Evolutionary conservation across 2,329 filamentous ascomycete species (phyloP).

Genomic region (Exserohilum turcica): DNA sequence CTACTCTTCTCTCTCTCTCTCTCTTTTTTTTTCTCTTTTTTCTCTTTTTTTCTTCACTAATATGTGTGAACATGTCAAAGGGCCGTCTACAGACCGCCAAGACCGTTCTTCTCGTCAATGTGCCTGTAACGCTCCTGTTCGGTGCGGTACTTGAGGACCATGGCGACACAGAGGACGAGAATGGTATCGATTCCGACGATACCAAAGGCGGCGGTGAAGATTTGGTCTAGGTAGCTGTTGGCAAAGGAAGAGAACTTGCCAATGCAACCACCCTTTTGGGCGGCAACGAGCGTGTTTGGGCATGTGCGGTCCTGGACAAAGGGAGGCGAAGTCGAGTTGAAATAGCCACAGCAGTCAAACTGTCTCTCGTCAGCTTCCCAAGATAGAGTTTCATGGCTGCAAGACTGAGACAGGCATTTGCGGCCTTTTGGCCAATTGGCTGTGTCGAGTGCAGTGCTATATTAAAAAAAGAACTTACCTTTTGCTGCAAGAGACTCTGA

Average conservation of each 20-base stretch:
- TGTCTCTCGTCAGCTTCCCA: slow-evolving; percentile 45
- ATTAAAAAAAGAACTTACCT: slow-evolving; percentile 55
- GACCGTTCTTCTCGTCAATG: slow-evolving; percentile 75
- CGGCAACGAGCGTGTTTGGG: slow-evolving; percentile 71
- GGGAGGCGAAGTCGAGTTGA: slow-evolving; percentile 71
- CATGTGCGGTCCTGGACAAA: slow-evolving; percentile 73
- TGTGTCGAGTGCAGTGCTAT: background rate
- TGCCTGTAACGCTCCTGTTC: slow-evolving; percentile 78
- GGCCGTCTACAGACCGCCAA: slow-evolving; percentile 31
- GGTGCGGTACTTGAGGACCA: slow-evolving; percentile 79
- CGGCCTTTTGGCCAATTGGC: too few relatives aligned
- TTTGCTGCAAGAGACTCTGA: slow-evolving; percentile 72
- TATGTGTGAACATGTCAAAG: background rate
- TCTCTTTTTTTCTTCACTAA: background rate
- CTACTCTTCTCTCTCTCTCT: slow-evolving; percentile 16
- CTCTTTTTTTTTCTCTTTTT: slow-evolving; percentile 2
- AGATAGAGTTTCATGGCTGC: slow-evolving; percentile 8
- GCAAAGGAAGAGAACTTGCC: slow-evolving; percentile 69
- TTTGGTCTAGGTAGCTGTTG: slow-evolving; percentile 72
- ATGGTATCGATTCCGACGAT: slow-evolving; percentile 73
- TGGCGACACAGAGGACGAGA: slow-evolving; percentile 72
- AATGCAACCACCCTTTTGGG: slow-evolving; percentile 72
- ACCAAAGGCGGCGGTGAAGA: slow-evolving; percentile 81
- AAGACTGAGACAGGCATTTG: background rate
- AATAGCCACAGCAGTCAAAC: slow-evolving; percentile 82